Conservation (phyloP, 495 filamentous ascomycete species). For the Pseudevernia furfuracea region DNA sequence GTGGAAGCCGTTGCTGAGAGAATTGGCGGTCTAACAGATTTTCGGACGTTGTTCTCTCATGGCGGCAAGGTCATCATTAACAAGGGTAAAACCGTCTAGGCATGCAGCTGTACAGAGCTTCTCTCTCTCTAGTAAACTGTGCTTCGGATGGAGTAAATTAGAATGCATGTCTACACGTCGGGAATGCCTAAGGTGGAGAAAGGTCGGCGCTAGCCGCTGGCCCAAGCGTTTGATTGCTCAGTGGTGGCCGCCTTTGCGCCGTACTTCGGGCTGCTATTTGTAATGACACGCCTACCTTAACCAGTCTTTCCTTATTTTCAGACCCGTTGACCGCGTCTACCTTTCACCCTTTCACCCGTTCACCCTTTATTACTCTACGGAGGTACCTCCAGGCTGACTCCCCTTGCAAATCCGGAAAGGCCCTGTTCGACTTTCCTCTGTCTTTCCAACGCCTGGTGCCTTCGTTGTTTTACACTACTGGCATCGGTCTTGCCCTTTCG, state of each 20-base stretch:
- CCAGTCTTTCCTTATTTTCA: neutral
- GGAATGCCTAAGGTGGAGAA: neutral
- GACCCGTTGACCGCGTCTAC: neutral
- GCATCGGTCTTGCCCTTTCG: conserved; percentile 2
- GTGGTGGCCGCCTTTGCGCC: too few species aligned
- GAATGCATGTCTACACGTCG: too few species aligned
- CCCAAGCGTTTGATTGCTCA: neutral
- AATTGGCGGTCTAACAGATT: neutral
- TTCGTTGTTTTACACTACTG: neutral
- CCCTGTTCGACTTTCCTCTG: neutral
- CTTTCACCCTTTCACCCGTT: neutral
- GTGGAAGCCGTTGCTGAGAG: neutral
- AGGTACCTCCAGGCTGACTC: too few species aligned
- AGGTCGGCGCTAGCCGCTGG: conserved; percentile 1
- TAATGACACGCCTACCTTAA: conserved; percentile 11
- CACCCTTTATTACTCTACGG: too few species aligned
- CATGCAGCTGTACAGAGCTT: neutral
- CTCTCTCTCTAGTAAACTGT: neutral
- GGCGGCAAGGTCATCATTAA: neutral
- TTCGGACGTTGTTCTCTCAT: neutral
- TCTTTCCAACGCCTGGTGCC: neutral
- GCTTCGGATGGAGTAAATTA: too few species aligned
- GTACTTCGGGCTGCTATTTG: too few species aligned
- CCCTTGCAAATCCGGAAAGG: neutral
- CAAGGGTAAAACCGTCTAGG: neutral